Base-by-base conservation (phyloP, 78 protist species). In the Planoprotostelium fungivorum region DNA sequence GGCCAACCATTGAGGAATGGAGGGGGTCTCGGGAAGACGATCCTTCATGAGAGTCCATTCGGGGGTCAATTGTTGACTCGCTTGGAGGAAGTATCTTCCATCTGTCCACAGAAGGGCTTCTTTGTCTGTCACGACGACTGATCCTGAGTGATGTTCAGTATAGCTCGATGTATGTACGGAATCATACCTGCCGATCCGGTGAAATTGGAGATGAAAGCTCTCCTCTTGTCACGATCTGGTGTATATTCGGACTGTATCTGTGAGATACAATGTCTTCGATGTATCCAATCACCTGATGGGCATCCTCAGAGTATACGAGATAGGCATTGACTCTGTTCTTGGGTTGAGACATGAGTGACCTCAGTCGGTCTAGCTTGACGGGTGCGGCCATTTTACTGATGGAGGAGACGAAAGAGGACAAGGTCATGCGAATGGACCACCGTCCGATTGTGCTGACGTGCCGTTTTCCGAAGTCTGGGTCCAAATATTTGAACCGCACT, bases 21-120 rank as follows among this genome's bases (percentile, higher is more conserved):
- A 87, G 34, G 90, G 94, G n/a, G 86, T 87, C 36, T 90, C 94
- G 1, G 28, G 83, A 29, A 84, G 88, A 34, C 97, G 94, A 37
- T 51, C 88, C 34, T 85, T 36, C 99, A 96, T 96, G 28, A 97
- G 92, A 38, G 35, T 84, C 98, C 98, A 97, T 38, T 36, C 31
- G 38, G 84, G 37, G 31, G 91, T 91, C 29, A 97, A 84, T 89
- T 97, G 95, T 84, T 92, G 34, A 31, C 63, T 92, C 25, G 99
- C 99, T 90, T 96, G 97, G 38, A 92, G 29, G 89, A 88, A 96
- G 89, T 97, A 97, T 9, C 97, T 39, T 9, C 97, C 98, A 38
- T 98, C 99, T 1, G 99, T 98, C 99, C 99, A 98, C 36, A 98
- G 63, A 31, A 91, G 38, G 0, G 98, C 97, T 35, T 87, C 25